A percentile compares a stretch with the other conserved stretches of the same genome.
phyloP scores from a whole-genome alignment of 108 stramenopile species.

The Aurantiochytrium sp. region DNA sequence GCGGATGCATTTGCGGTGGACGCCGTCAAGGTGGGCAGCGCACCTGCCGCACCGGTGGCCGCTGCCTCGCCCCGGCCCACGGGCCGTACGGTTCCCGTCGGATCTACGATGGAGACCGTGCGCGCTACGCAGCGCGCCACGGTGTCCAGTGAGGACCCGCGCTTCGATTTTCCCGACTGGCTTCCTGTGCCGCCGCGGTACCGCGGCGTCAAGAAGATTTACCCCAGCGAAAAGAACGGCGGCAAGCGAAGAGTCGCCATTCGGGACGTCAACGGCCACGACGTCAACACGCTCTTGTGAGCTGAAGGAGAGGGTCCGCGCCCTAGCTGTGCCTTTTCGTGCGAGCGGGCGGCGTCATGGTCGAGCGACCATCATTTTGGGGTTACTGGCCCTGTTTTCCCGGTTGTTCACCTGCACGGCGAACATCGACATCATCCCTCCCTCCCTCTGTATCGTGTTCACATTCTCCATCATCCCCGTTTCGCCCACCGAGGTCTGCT shows the following conservation, averaged over 20 bases:
- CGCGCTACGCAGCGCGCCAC: background rate
- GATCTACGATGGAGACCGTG: no score
- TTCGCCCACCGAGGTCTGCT: no score
- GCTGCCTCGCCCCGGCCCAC: background rate
- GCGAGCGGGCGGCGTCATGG: background rate
- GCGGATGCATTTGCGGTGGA: constrained; percentile 13
- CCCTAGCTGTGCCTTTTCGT: background rate
- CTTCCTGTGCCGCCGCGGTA: constrained; percentile 13
- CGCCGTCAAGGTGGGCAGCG: background rate
- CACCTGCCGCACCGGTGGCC: background rate
- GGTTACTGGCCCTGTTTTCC: no score
- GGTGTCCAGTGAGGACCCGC: background rate
- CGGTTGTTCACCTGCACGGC: no score
- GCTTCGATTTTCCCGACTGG: constrained; percentile 9
- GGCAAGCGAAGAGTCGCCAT: constrained; percentile 31
- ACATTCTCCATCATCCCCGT: no score
- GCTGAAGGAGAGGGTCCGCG: background rate
- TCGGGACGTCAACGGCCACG: background rate
- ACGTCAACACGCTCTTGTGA: background rate
- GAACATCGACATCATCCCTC: background rate
- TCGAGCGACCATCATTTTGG: background rate
- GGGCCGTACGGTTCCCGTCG: no score
- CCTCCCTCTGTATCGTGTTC: background rate
- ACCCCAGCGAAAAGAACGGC: constrained; percentile 23
- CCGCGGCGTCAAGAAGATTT: constrained; percentile 25